Conservation (phyloP, 305 asterid species). For the Solanum hybrid region DNA sequence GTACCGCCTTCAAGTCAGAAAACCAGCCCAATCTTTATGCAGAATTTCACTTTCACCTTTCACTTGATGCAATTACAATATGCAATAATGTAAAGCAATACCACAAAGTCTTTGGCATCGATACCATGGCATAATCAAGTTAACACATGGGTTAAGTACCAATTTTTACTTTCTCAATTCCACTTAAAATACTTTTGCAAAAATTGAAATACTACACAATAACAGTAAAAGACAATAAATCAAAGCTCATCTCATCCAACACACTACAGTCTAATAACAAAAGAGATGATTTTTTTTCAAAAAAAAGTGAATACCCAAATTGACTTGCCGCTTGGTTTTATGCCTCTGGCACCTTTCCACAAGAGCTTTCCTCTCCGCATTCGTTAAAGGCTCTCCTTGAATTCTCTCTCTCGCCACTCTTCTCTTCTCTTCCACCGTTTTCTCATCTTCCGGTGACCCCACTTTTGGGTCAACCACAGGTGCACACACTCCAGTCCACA, state of each 20-base stretch:
- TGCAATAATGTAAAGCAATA: not conserved
- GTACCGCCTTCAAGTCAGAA: not conserved
- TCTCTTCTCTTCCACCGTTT: conserved; percentile 69
- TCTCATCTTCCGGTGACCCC: conserved; percentile 39
- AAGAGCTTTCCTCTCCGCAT: conserved; percentile 67
- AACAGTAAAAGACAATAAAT: not conserved
- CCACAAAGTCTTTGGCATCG: not conserved
- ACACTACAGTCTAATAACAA: not conserved
- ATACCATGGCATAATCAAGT: not conserved
- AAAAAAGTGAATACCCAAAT: conserved; percentile 43
- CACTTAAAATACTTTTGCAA: not conserved
- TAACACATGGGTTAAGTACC: not conserved
- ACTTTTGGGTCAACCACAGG: conserved; percentile 79
- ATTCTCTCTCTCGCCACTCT: conserved; percentile 37
- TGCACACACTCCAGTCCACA: conserved; percentile 95
- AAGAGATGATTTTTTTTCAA: not conserved
- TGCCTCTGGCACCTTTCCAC: conserved; percentile 64
- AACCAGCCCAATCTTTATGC: not conserved
- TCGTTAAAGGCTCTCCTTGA: conserved; percentile 66
- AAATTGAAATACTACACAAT: not conserved
- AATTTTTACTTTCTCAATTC: not conserved
- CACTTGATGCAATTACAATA: not conserved
- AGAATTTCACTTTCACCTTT: not conserved
- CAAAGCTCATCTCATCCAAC: not conserved
- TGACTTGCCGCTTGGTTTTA: conserved; percentile 65